A percentile compares a stretch with the other conserved stretches of the same genome.
Evolutionary conservation across 805 yeast species (phyloP).

Genomic region (Hanseniaspora pseudoguilliermondii): DNA sequence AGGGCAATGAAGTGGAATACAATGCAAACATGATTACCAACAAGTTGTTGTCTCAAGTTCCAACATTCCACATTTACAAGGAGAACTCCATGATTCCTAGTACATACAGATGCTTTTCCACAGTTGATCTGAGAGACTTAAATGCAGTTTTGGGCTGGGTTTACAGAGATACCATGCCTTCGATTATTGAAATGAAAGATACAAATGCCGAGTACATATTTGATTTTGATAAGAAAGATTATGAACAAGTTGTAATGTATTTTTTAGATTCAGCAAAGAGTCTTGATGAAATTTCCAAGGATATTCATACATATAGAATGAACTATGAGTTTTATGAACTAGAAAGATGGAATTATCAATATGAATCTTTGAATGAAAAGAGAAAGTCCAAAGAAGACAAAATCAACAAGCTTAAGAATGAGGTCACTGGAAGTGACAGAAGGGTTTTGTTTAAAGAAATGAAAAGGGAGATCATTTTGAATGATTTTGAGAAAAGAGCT

Average conservation of each 20-base stretch:
- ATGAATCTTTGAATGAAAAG: conserved; percentile 28
- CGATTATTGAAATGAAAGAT: conserved; percentile 40
- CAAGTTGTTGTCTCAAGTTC: conserved; percentile 44
- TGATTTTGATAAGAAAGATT: conserved; percentile 16
- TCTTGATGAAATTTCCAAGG: conserved; percentile 19
- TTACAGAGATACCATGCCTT: conserved; percentile 37
- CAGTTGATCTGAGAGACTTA: conserved; percentile 47
- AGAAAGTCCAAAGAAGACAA: conserved; percentile 32
- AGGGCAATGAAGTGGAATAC: conserved; percentile 28
- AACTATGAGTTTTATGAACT: conserved; percentile 40
- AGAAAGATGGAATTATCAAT: conserved; percentile 32
- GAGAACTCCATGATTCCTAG: conserved; percentile 41
- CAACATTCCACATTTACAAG: conserved; percentile 49
- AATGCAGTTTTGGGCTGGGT: conserved; percentile 40
- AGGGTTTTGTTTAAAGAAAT: conserved; percentile 33
- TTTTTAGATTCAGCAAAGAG: conserved; percentile 17
- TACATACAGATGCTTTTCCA: conserved; percentile 47
- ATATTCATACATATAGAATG: conserved; percentile 18
- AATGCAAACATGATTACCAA: conserved; percentile 32
- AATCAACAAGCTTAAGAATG: conserved; percentile 34
- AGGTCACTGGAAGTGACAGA: conserved; percentile 32
- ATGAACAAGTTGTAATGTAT: conserved; percentile 19
- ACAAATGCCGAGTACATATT: conserved; percentile 18
- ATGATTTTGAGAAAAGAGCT: conserved; percentile 31
- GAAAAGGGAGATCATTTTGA: conserved; percentile 36